Base-by-base conservation (phyloP, 208 protist genomes). In the Naegleria fowleri region DNA sequence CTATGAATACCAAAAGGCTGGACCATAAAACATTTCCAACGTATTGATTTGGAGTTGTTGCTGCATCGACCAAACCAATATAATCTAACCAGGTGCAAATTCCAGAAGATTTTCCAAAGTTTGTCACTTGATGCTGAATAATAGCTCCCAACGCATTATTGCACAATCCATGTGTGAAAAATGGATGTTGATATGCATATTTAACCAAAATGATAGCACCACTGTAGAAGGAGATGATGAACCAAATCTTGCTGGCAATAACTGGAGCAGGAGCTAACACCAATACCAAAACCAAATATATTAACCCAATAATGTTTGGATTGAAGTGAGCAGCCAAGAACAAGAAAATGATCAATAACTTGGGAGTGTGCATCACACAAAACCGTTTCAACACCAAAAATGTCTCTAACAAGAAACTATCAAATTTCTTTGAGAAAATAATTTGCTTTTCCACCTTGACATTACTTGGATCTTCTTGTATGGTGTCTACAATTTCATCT, bases 131-230 rank as follows among this genome's bases (percentile, higher is more conserved):
- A 67, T 67, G 55, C 19, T 67, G 55, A 67, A 67, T 29, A 67
- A 67, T 67, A 3, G 55, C 55, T 67, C 55, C 55, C 55, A 38
- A 6, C 15, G 9, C 22, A 88, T 15, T 40, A 51, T 87, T 29
- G 3, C 15, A 51, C 83, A 40, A 22, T 36, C 83, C 83, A 41
- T 87, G 29, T 13, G 13, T 55, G 33, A 88, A 88, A 15, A 39
- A 88, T 48, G 84, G 84, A 38, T 48, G 41, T 88, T 88, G 84
- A 58, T 39, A 88, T 38, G 41, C 7, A 58, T 88, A 88, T 58
- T 58, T 15, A 58, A 25, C 16, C 6, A 58, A 38, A 6, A 88
- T 25, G 6, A 58, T 58, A 38, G 33, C 11, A n/a, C 7, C 0
- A n/a, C 36, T 19, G n/a, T 88, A 88, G 13, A 55, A 5, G 15